Base-by-base conservation (phyloP, 305 asterid species). In the Fraxinus albicans region DNA sequence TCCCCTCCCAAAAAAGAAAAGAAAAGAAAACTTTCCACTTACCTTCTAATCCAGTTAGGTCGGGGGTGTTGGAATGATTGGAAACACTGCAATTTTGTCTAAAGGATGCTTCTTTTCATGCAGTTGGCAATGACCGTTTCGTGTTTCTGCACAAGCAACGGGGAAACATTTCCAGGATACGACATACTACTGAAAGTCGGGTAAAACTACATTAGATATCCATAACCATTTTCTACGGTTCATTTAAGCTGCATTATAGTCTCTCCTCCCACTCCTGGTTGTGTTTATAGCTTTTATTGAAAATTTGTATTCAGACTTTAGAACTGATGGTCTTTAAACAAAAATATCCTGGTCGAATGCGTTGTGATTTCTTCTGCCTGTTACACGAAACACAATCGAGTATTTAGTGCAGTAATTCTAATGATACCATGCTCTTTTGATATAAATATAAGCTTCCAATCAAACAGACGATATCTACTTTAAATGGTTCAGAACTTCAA, bases 181-280 rank as follows among this genome's bases (percentile, higher is more conserved):
- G 99, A 96, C 86, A 83, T 86, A 21, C 98, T 96, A 79, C 86
- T 94, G 83, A 91, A 88, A 93, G 94, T 96, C 67, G 98, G 99
- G 99, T 95, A 90, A 90, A 87, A 94, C 74, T 77, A 75, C 76
- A 81, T 3, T 47, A 63, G 34, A 50, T n/a, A 65, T 25, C 73
- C 35, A 1, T 65, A 9, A 25, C 73, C 73, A 65, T 65, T 27
- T 58, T 19, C 13, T 2, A 8, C 12, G 12, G 29, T 60, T 25
- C n/a, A 25, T 65, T 65, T 65, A 23, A 65, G 73, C 73, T 65
- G 73, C n/a, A 65, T 25, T 65, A 25, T 27, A 25, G 33, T 7
- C 36, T 65, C n/a, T 65, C 73, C 73, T 60, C 35, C 35, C 35
- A 27, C 73, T 65, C 73, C 73, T 25, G 29, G 9, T 65, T 33